phyloP scores from a whole-genome alignment of 192 early-diverging fungal genomes.

The Tieghemiomyces parasiticus region DNA sequence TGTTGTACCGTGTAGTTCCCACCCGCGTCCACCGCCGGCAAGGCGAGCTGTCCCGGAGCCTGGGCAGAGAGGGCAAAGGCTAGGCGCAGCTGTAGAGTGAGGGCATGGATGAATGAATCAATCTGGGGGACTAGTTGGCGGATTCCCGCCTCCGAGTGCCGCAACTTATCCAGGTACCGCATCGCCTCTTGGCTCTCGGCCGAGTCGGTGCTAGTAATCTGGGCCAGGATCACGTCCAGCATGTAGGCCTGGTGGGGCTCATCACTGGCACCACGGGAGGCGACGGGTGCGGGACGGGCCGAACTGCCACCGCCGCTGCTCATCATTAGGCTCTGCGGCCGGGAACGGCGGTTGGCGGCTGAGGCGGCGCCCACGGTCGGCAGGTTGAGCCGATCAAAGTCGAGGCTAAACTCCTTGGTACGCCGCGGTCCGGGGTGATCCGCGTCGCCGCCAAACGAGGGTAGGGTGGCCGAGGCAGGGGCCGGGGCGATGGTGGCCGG shows the following conservation, averaged over 20 bases:
- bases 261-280: conserved; percentile 26
- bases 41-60: conserved; percentile 12
- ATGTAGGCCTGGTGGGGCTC: conserved; percentile 25
- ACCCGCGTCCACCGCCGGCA: not conserved
- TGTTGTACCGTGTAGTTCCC: conserved; percentile 13
- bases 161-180: conserved; percentile 50
- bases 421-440: conserved; percentile 12
- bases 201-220: conserved; percentile 47
- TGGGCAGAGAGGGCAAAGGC: conserved; percentile 40
- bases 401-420: conserved; percentile 27
- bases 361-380: conserved; percentile 22
- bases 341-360: conserved; percentile 18
- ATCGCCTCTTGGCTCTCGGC: conserved; percentile 54
- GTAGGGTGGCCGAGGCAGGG: conserved; percentile 9
- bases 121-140: conserved; percentile 33
- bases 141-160: not conserved
- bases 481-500: no score
- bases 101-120: conserved; percentile 48
- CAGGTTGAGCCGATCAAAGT: conserved; percentile 34
- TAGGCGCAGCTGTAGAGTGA: conserved; percentile 58
- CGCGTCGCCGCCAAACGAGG: conserved; percentile 12
- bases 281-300: conserved; percentile 5
- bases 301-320: conserved; percentile 12
- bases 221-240: conserved; percentile 50
- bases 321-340: conserved; percentile 8